Evolutionary conservation across 2,329 filamentous ascomycete species (phyloP).

Genomic region (Colletotrichum salicis): DNA sequence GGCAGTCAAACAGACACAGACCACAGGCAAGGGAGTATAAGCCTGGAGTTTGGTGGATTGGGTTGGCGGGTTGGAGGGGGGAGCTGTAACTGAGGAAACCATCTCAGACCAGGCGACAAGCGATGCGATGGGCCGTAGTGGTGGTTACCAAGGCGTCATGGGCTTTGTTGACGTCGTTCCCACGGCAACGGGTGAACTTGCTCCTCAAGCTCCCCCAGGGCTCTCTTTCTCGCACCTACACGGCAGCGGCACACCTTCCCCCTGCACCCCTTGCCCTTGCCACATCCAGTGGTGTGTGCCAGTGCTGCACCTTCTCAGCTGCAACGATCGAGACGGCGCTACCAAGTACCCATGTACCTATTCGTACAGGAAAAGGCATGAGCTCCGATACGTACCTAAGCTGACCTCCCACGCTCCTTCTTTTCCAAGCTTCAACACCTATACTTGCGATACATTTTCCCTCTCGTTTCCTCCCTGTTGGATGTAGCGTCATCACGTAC

Average conservation of each 20-base stretch:
- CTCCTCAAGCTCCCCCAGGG: not conserved
- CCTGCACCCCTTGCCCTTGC: not conserved
- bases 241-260: not conserved
- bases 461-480: not conserved
- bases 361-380: not conserved
- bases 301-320: not conserved
- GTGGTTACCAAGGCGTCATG: conserved; percentile 40
- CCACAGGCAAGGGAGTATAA: conserved; percentile 28
- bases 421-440: not conserved
- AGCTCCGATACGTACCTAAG: not conserved
- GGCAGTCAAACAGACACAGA: conserved; percentile 6
- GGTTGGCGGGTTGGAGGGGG: conserved; percentile 17
- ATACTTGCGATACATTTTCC: not conserved
- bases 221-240: not conserved
- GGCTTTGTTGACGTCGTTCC: conserved; percentile 47
- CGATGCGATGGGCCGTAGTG: conserved; percentile 33
- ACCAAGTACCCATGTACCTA: not conserved
- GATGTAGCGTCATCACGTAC: not conserved
- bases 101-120: conserved; percentile 16
- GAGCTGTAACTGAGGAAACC: conserved; percentile 41
- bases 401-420: not conserved
- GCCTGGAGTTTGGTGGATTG: conserved; percentile 6
- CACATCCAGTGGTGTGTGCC: not conserved
- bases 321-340: not conserved
- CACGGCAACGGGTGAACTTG: conserved; percentile 44